These are phyloP conservation scores for Leptographium galeiforme DNA, from an alignment of 2,329 filamentous ascomycete genomes.

Conservation along the genomic window DNA sequence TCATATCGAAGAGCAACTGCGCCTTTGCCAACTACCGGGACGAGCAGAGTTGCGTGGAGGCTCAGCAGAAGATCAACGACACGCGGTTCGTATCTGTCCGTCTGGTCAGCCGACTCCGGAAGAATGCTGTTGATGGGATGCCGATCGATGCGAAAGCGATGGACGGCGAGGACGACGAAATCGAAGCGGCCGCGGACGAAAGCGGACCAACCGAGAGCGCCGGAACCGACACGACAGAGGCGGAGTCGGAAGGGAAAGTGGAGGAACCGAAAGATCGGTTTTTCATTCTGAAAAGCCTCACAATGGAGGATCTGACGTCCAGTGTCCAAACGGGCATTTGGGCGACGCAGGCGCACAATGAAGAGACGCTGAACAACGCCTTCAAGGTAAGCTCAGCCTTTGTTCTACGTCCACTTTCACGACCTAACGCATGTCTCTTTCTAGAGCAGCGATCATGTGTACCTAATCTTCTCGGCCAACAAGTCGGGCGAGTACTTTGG, in stretches of 20 bases:
- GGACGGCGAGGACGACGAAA: not conserved
- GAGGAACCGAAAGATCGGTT: slow-evolving; percentile 51
- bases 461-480: slow-evolving; percentile 89
- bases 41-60: slow-evolving; percentile 59
- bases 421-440: not conserved
- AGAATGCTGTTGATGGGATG: slow-evolving; percentile 33
- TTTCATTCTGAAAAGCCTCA: slow-evolving; percentile 88
- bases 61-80: slow-evolving; percentile 78
- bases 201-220: not conserved
- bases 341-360: slow-evolving; percentile 92
- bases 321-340: slow-evolving; percentile 82
- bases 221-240: not conserved
- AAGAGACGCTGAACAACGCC: slow-evolving; percentile 67
- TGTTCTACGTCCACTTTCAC: no score
- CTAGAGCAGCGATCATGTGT: slow-evolving; percentile 70
- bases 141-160: slow-evolving; percentile 20
- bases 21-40: slow-evolving; percentile 92
- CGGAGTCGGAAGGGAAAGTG: not conserved
- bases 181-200: not conserved
- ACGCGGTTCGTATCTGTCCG: slow-evolving; percentile 77
- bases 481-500: slow-evolving; percentile 97
- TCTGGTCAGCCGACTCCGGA: slow-evolving; percentile 71
- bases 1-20: slow-evolving; percentile 95
- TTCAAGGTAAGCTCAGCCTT: slow-evolving; percentile 48
- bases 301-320: slow-evolving; percentile 75